Evolutionary conservation across 2,329 filamentous ascomycete genomes (phyloP), one percentile per base, ranked within the genome.

Genomic region (Pseudogymnoascus sp.): DNA sequence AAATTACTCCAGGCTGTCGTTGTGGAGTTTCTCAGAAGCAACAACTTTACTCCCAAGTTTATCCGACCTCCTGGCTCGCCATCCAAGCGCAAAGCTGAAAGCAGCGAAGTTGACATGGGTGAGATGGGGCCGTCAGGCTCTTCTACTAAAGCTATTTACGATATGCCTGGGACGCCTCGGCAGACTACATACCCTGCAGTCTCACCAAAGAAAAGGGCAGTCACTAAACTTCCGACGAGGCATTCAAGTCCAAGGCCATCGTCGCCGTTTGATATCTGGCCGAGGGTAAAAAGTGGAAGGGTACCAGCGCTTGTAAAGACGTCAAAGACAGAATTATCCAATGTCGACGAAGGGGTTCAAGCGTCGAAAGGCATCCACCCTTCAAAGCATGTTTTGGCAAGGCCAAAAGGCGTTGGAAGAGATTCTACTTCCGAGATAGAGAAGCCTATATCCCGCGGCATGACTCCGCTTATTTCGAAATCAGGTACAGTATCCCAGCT

Each of bases 21-120:
- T 26, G 83, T 81, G 60, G 85, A 91, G 65, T 97, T 96, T 75
- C 76, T 97, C 6, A 85, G 84, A 63, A 86, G 86, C 28, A 82
- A 95, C 69, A 80, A 88, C 66, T 88, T 93, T 68, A 35, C 13
- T 15, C 21, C 53, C 10, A 60, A 36, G 28, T 38, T 35, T 26
- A 35, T 60, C 11, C 80, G 82, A 3, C 87, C 89, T 9, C 79
- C 74, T 66, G 47, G 65, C 61, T 59, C 66, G 44, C 44, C 44
- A 15, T 28, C 44, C 11, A 61, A 70, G 69, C 50, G 66, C 44
- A 59, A 66, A 65, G 11, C 15, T 60, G 50, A 57, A 65, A 57
- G 62, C 23, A 53, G 35, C 36, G 40, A 64, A 33, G 33, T n/a
- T 57, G 21, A 60, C 6, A 17, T 13, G 1, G 57, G 15, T 36